Evolutionary conservation across 305 asterid species (phyloP).

Genomic region (Solanum chacoense): DNA sequence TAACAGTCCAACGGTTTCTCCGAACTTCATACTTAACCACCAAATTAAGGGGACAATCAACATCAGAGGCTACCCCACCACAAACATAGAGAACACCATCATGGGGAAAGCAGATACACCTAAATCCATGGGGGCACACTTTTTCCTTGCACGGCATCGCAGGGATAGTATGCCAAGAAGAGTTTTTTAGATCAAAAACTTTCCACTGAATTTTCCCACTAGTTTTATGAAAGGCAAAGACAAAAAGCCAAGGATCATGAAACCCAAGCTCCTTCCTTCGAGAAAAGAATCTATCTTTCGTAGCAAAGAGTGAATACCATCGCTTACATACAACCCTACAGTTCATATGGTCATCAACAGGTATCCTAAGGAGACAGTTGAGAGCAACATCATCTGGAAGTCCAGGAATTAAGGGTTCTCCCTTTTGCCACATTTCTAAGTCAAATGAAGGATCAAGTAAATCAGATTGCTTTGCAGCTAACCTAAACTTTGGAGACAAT

Average conservation of each 20-base stretch:
- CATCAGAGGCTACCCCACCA: constrained; percentile 74
- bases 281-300: constrained; percentile 63
- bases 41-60: constrained; percentile 74
- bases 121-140: constrained; percentile 80
- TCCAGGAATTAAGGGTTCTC: constrained; percentile 73
- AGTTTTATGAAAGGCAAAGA: constrained; percentile 74
- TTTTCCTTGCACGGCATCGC: constrained; percentile 92
- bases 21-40: constrained; percentile 72
- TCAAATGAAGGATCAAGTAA: constrained; percentile 45
- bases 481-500: constrained; percentile 65
- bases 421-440: constrained; percentile 28
- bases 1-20: constrained; percentile 73
- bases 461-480: constrained; percentile 42
- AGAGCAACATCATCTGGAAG: constrained; percentile 88
- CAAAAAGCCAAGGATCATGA: constrained; percentile 83
- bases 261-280: constrained; percentile 71
- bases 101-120: constrained; percentile 72
- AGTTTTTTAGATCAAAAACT: constrained; percentile 57
- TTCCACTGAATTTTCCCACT: constrained; percentile 86
- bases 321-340: constrained; percentile 59
- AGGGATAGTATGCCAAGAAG: constrained; percentile 78
- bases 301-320: constrained; percentile 68
- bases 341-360: constrained; percentile 41
- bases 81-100: constrained; percentile 71
- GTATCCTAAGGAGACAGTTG: constrained; percentile 78